Percentiles rank a stretch among this genome's conserved stretches.
These are phyloP conservation scores for Helotiales sp. DNA, from an alignment of 2,329 filamentous ascomycete genomes.

Conservation along the genomic window DNA sequence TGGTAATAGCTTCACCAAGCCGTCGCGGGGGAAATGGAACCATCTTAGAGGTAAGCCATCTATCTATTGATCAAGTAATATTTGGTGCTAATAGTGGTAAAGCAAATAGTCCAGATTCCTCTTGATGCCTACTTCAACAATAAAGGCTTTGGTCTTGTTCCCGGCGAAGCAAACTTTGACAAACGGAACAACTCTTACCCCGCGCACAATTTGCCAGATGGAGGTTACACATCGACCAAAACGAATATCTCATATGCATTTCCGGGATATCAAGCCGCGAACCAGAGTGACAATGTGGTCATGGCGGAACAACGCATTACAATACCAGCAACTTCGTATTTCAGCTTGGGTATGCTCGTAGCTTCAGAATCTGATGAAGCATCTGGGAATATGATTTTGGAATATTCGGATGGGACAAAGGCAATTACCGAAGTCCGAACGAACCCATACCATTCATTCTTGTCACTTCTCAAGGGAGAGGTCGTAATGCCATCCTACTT, in stretches of 20 bases:
- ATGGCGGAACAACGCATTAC: constrained; percentile 48
- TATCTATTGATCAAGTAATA: background rate
- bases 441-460: constrained; percentile 50
- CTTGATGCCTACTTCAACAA: constrained; percentile 51
- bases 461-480: constrained; percentile 53
- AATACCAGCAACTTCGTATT: constrained; percentile 45
- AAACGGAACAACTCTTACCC: constrained; percentile 50
- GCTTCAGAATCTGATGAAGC: constrained; percentile 48
- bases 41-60: constrained; percentile 13
- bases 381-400: constrained; percentile 49
- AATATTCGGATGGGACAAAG: constrained; percentile 49
- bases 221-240: constrained; percentile 47
- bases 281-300: constrained; percentile 50
- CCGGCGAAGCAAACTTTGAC: constrained; percentile 54
- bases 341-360: constrained; percentile 51
- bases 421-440: constrained; percentile 50
- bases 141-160: constrained; percentile 51
- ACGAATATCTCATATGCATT: constrained; percentile 51
- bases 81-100: background rate
- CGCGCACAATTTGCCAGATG: constrained; percentile 39
- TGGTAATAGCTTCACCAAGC: constrained; percentile 19
- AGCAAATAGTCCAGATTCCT: constrained; percentile 34
- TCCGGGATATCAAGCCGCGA: constrained; percentile 47
- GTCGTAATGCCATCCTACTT: constrained; percentile 51
- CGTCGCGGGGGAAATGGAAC: constrained; percentile 19